Conservation (phyloP, 2,329 filamentous ascomycete species). For the Reticulascus tulasneorum region DNA sequence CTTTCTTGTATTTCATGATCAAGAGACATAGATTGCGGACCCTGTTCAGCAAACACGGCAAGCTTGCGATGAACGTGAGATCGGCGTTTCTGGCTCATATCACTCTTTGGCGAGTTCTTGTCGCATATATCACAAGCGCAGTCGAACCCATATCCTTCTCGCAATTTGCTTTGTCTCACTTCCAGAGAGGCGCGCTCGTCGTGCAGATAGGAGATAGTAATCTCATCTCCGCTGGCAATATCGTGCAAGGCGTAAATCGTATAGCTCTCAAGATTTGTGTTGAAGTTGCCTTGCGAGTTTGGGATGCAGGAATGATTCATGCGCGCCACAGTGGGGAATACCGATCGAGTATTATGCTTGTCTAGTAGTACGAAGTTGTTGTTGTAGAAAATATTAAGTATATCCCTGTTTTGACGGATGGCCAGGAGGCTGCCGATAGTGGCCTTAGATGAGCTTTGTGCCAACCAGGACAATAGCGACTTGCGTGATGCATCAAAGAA, state of each 20-base stretch:
- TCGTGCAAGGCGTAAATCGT: constrained; percentile 9
- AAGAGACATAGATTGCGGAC: too few relatives aligned
- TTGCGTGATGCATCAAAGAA: too few relatives aligned
- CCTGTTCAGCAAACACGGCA: constrained; percentile 1
- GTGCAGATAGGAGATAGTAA: constrained; percentile 12
- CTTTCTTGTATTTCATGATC: too few relatives aligned
- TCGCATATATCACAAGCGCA: constrained; percentile 6
- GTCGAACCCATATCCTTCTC: constrained; percentile 4
- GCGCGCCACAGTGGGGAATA: constrained; percentile 9
- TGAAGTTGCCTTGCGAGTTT: constrained; percentile 11
- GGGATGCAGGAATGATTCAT: constrained; percentile 12
- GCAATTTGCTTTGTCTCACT: constrained; percentile 3
- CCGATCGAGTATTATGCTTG: constrained; percentile 1
- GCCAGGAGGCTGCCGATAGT: background rate
- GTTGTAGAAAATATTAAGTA: constrained; percentile 13
- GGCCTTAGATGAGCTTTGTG: constrained; percentile 7
- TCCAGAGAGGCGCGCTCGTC: constrained; percentile 2
- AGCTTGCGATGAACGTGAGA: constrained; percentile 1
- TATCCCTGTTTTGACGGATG: constrained; percentile 10
- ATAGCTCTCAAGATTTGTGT: constrained; percentile 2
- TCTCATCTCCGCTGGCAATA: constrained; percentile 6
- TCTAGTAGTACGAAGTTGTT: constrained; percentile 12
- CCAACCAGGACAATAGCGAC: too few relatives aligned
- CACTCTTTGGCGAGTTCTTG: background rate
- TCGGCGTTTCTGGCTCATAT: constrained; percentile 3